phyloP scores from a whole-genome alignment of 2,329 filamentous ascomycete genomes.

The Colletotrichum sublineola region DNA sequence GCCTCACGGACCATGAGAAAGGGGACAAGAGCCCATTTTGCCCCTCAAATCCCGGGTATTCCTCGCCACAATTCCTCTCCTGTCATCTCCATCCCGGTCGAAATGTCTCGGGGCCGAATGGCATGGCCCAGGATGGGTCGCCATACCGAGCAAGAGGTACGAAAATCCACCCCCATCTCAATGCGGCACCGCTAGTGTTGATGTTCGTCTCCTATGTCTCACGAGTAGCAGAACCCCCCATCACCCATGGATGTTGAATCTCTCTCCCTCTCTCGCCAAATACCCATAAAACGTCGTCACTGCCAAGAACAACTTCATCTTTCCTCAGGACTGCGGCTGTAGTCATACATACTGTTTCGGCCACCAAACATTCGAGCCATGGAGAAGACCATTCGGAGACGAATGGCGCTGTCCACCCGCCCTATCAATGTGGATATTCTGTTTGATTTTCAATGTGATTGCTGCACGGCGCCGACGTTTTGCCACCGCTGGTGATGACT shows the following conservation, averaged over 20 bases:
- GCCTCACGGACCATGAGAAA: constrained; percentile 36
- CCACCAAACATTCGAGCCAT: neutral
- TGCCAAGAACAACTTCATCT: neutral
- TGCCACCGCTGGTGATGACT: neutral
- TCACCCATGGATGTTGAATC: neutral
- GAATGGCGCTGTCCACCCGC: neutral
- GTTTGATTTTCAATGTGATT: neutral
- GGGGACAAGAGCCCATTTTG: constrained; percentile 25
- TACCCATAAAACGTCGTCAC: neutral
- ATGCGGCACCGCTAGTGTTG: constrained; percentile 5
- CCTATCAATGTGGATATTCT: neutral
- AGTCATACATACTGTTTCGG: neutral
- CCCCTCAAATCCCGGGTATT: constrained; percentile 10
- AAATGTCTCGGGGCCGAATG: constrained; percentile 25
- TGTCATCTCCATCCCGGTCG: constrained; percentile 24
- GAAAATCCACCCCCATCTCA: neutral
- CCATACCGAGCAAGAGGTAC: constrained; percentile 2
- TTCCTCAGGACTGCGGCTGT: neutral
- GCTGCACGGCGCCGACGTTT: neutral
- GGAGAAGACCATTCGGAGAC: neutral
- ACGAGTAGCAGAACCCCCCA: neutral
- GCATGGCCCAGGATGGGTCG: neutral
- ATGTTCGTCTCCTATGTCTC: constrained; percentile 6
- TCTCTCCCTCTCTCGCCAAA: neutral
- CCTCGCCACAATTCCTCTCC: constrained; percentile 14